Base-by-base conservation (phyloP, 352 stramenopile species). In the Phytophthora crassamura region DNA sequence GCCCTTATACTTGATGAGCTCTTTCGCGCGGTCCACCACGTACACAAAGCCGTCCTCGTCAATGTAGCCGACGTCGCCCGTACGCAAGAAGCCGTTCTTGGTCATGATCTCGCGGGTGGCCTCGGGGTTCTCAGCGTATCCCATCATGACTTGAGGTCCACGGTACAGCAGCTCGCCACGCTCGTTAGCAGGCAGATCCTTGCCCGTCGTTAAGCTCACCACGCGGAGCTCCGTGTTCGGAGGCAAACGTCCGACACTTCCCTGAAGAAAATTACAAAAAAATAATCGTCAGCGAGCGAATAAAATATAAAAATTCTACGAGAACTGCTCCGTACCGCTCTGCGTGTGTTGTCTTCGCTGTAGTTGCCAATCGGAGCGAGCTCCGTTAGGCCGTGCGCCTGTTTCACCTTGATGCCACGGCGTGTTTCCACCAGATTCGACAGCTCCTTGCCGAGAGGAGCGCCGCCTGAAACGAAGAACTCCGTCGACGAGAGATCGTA, bases 1-100 rank as follows among this genome's bases (percentile, higher is more conserved):
- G 12, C 92, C 93, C 59, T 96, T 94, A 54, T 95, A 91, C 77
- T 98, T 98, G 75, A 98, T 98, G 6, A 98, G 68, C 67, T 98
- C 92, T 75, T 98, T 98, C 28, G 91, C 72, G 12, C 94, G 75
- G 67, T 98, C 94, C 0, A 88, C 86, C 36, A 98, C 93, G 56
- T 85, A 97, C 11, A 98, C 84, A 60, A 78, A 97, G 4, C 89
- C 91, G 48, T 98, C 87, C 25, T 95, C 80, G 63, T 98, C 91
- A 53, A 97, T 91, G 51, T 91, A 85, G 6, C 80, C 89, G 25
- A 98, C 72, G 75, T 98, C 94, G 12, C 93, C 94, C 12, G 90
- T 97, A 35, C 79, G 72, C n/a, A 98, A 60, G 75, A 88, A 97
- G 1, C 86, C 83, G 42, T 89, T 78, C 22, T 82, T 34, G 18